These are phyloP conservation scores for Anacardium occidentale DNA, from an alignment of 345 rosid species.

Conservation along the genomic window DNA sequence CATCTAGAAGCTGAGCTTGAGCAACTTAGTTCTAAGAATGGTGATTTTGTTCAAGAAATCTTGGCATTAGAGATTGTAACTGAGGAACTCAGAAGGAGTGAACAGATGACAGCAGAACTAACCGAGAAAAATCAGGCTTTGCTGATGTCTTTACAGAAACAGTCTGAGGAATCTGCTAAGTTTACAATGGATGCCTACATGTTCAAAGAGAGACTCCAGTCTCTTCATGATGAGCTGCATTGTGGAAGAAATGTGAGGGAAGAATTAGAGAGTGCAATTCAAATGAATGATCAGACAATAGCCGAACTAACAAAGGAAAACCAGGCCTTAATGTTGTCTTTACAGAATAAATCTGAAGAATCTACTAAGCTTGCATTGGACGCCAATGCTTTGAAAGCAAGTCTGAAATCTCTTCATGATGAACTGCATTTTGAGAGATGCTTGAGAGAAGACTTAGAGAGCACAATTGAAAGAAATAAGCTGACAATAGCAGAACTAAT, in stretches of 20 bases:
- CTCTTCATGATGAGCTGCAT: constrained; percentile 42
- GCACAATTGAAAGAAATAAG: constrained; percentile 29
- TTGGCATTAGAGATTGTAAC: constrained; percentile 43
- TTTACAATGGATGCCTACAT: constrained; percentile 45
- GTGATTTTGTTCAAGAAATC: constrained; percentile 55
- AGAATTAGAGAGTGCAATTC: constrained; percentile 49
- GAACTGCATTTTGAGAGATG: constrained; percentile 56
- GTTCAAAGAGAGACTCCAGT: constrained; percentile 40
- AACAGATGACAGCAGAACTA: constrained; percentile 54
- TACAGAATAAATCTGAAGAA: constrained; percentile 55
- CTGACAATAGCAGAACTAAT: constrained; percentile 50
- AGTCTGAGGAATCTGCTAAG: constrained; percentile 48
- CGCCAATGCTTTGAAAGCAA: constrained; percentile 41
- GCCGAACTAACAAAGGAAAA: constrained; percentile 60
- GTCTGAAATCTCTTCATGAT: constrained; percentile 34
- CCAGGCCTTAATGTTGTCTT: constrained; percentile 44
- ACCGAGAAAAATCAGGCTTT: constrained; percentile 53
- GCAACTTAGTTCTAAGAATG: constrained; percentile 51
- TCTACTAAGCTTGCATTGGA: constrained; percentile 44
- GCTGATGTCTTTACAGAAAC: constrained; percentile 47
- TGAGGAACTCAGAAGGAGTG: constrained; percentile 56
- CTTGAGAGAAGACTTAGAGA: constrained; percentile 44
- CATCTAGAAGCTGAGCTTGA: constrained; percentile 52
- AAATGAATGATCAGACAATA: constrained; percentile 39
- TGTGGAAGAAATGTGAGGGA: constrained; percentile 51